These are phyloP conservation scores for Vitis cinerea DNA, from an alignment of 164 flowering plant genomes.

Conservation along the genomic window DNA sequence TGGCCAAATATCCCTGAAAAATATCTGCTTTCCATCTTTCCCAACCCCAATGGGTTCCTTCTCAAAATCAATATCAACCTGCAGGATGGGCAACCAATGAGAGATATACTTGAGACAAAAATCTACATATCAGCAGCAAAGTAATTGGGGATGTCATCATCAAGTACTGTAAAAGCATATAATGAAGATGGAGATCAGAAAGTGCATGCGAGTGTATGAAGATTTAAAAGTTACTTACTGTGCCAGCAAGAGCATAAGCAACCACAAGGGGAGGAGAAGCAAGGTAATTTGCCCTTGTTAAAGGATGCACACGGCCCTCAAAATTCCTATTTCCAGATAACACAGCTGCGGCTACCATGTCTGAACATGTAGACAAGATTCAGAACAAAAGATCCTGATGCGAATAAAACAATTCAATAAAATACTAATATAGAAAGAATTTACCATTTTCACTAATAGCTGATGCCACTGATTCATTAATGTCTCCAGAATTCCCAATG, in stretches of 20 bases:
- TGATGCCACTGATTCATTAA: constrained; percentile 70
- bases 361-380: constrained; percentile 33
- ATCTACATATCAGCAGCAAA: too few relatives aligned
- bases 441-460: constrained; percentile 80
- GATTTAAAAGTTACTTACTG: constrained; percentile 38
- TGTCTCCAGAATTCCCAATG: constrained; percentile 86
- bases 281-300: constrained; percentile 94
- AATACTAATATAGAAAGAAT: background rate
- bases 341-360: constrained; percentile 87
- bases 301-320: constrained; percentile 96
- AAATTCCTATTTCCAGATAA: constrained; percentile 97
- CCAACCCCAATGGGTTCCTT: constrained; percentile 77
- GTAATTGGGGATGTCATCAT: too few relatives aligned
- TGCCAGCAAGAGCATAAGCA: constrained; percentile 98
- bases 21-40: constrained; percentile 75
- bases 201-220: background rate
- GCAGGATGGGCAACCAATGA: constrained; percentile 18
- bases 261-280: constrained; percentile 98
- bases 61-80: constrained; percentile 90
- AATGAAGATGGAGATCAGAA: background rate
- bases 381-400: background rate
- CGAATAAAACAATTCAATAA: background rate
- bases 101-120: background rate
- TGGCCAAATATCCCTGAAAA: constrained; percentile 90
- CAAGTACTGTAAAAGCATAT: background rate